Evolutionary conservation across 2,329 filamentous ascomycete species (phyloP).

Genomic region (Paramyrothecium roridum): DNA sequence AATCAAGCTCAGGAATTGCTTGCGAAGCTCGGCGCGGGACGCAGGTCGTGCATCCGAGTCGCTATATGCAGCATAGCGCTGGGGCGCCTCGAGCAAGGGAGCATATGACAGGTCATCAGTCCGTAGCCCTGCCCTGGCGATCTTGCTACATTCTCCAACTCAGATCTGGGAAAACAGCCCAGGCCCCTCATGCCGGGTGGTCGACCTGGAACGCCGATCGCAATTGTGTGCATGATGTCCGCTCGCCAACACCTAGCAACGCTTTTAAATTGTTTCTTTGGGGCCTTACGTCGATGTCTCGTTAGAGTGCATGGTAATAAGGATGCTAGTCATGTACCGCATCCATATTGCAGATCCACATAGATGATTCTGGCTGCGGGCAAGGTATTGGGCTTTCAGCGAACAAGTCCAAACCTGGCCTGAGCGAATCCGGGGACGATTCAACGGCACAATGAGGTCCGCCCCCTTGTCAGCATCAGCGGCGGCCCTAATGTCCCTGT

Average conservation of each 20-base stretch:
- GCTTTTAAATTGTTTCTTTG: too few species aligned
- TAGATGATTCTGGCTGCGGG: too few species aligned
- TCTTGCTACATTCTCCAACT: slow-evolving; percentile 6
- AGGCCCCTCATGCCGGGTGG: neutral
- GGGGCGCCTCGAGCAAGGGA: slow-evolving; percentile 1
- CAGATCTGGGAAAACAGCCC: neutral
- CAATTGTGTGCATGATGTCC: neutral
- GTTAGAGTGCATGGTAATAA: too few species aligned
- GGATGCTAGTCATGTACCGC: too few species aligned
- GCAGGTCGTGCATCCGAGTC: neutral
- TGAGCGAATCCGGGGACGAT: too few species aligned
- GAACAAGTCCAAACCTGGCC: too few species aligned
- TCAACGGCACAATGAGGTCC: too few species aligned
- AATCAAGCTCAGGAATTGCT: neutral
- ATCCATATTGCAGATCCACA: too few species aligned
- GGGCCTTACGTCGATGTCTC: too few species aligned
- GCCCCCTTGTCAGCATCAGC: too few species aligned
- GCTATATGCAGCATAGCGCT: neutral
- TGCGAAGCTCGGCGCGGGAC: neutral
- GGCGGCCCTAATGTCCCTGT: too few species aligned
- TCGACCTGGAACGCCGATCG: neutral
- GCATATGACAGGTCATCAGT: neutral
- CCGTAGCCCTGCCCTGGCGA: slow-evolving; percentile 2
- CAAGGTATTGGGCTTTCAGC: too few species aligned
- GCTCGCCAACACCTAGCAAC: neutral